phyloP scores from a whole-genome alignment of 139 green algal species.

The Chlorella sp. region DNA sequence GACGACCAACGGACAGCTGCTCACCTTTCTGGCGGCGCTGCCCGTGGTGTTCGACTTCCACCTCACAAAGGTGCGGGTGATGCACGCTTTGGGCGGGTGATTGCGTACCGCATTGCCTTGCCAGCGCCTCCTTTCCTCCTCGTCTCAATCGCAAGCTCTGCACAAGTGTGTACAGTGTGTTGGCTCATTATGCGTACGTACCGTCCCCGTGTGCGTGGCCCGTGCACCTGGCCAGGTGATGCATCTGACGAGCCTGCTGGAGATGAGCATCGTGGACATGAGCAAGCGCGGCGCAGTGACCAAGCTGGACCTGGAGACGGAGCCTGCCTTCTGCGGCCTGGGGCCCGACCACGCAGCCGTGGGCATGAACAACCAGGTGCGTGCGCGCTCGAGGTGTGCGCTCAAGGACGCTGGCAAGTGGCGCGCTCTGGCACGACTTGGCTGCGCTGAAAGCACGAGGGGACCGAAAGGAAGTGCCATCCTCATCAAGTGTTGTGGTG shows the following conservation, averaged over 20 bases:
- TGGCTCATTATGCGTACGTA: neutral
- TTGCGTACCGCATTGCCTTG: no score
- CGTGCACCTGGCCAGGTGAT: no score
- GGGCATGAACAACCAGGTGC: conserved; percentile 71
- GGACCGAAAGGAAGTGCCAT: no score
- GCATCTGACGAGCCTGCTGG: conserved; percentile 59
- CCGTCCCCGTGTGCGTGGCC: no score
- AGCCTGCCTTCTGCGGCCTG: conserved; percentile 63
- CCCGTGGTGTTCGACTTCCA: conserved; percentile 49
- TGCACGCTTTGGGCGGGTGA: no score
- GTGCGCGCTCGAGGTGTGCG: neutral
- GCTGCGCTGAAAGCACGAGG: neutral
- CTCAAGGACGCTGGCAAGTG: neutral
- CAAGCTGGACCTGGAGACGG: conserved; percentile 47
- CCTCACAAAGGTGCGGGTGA: conserved; percentile 20
- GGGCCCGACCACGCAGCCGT: conserved; percentile 58
- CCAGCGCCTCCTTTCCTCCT: neutral
- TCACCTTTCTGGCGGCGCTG: conserved; percentile 55
- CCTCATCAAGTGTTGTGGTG: no score
- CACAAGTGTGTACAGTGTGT: neutral
- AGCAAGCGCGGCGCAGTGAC: conserved; percentile 4
- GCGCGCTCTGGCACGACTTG: neutral
- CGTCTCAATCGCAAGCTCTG: neutral
- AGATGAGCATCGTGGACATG: conserved; percentile 60
- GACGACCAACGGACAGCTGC: conserved; percentile 43